phyloP scores from a whole-genome alignment of 805 yeast genomes.

The Babjeviella inositovora region DNA sequence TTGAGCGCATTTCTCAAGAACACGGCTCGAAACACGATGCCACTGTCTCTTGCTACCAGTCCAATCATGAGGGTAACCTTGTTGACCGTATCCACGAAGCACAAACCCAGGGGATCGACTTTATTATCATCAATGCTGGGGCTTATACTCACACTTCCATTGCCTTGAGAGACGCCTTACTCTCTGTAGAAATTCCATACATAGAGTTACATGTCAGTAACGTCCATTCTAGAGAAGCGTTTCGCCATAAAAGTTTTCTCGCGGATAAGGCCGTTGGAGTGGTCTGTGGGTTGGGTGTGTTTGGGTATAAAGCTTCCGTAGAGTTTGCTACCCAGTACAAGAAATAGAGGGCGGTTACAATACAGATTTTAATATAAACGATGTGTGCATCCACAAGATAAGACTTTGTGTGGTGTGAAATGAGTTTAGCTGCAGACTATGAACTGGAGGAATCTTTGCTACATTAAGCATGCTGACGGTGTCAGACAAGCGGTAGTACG shows the following conservation, averaged over 20 bases:
- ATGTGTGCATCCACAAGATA: too few species aligned
- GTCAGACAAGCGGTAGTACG: too few species aligned
- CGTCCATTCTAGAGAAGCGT: slow-evolving; percentile 32
- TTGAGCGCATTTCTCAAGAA: slow-evolving; percentile 20
- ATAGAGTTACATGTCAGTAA: slow-evolving; percentile 34
- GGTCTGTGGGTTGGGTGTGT: slow-evolving; percentile 21
- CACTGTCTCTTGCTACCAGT: slow-evolving; percentile 17
- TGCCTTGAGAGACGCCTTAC: slow-evolving; percentile 30
- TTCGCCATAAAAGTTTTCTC: slow-evolving; percentile 30
- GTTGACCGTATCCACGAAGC: slow-evolving; percentile 32
- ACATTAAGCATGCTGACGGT: too few species aligned
- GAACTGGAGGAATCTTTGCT: too few species aligned
- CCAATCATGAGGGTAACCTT: slow-evolving; percentile 27
- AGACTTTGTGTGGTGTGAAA: too few species aligned
- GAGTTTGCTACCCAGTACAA: slow-evolving; percentile 19
- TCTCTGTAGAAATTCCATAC: slow-evolving; percentile 30
- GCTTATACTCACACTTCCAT: slow-evolving; percentile 36
- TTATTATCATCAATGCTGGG: slow-evolving; percentile 32
- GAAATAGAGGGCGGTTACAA: too few species aligned
- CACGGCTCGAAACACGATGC: slow-evolving; percentile 15
- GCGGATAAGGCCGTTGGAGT: slow-evolving; percentile 32
- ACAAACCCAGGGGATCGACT: slow-evolving; percentile 20
- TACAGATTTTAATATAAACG: too few species aligned
- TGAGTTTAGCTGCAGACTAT: too few species aligned
- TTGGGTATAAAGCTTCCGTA: slow-evolving; percentile 21